These are phyloP conservation scores for Tolypocladium amazonense DNA, from an alignment of 2,329 filamentous ascomycete genomes.

Conservation along the genomic window DNA sequence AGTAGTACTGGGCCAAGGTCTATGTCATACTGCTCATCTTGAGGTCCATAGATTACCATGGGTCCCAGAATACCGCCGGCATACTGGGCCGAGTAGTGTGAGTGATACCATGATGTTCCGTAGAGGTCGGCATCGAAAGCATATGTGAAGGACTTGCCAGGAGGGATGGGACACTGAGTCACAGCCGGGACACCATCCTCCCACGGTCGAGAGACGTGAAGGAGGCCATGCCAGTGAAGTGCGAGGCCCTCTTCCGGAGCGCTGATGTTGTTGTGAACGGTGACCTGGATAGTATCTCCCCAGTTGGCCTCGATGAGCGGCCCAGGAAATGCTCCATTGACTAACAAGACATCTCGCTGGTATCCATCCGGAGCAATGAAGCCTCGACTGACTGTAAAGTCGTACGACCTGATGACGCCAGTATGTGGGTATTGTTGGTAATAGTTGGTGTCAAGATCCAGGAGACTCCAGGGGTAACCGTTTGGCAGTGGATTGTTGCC, in stretches of 20 bases:
- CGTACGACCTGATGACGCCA: slow-evolving; percentile 43
- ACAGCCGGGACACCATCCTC: slow-evolving; percentile 43
- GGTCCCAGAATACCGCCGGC: slow-evolving; percentile 50
- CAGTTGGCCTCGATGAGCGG: slow-evolving; percentile 55
- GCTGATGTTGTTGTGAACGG: slow-evolving; percentile 58
- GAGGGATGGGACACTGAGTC: slow-evolving; percentile 56
- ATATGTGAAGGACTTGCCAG: slow-evolving; percentile 45
- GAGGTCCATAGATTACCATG: slow-evolving; percentile 47
- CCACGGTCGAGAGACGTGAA: slow-evolving; percentile 36
- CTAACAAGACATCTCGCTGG: slow-evolving; percentile 40
- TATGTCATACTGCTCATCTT: slow-evolving; percentile 43
- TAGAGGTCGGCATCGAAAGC: slow-evolving; percentile 41
- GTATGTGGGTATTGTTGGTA: slow-evolving; percentile 38
- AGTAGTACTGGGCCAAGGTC: slow-evolving; percentile 46
- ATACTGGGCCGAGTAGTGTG: slow-evolving; percentile 49
- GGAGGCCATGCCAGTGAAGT: slow-evolving; percentile 45
- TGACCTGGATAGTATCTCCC: slow-evolving; percentile 53
- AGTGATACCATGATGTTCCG: slow-evolving; percentile 49
- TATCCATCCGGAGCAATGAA: slow-evolving; percentile 47
- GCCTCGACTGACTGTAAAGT: slow-evolving; percentile 40
- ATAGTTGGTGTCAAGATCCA: slow-evolving; percentile 36
- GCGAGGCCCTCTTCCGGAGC: slow-evolving; percentile 33
- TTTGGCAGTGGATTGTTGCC: slow-evolving; percentile 36
- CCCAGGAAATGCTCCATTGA: slow-evolving; percentile 57
- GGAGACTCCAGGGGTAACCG: slow-evolving; percentile 41